These are phyloP conservation scores for Pugionium dolabratum DNA, from an alignment of 345 rosid species.

Conservation along the genomic window DNA sequence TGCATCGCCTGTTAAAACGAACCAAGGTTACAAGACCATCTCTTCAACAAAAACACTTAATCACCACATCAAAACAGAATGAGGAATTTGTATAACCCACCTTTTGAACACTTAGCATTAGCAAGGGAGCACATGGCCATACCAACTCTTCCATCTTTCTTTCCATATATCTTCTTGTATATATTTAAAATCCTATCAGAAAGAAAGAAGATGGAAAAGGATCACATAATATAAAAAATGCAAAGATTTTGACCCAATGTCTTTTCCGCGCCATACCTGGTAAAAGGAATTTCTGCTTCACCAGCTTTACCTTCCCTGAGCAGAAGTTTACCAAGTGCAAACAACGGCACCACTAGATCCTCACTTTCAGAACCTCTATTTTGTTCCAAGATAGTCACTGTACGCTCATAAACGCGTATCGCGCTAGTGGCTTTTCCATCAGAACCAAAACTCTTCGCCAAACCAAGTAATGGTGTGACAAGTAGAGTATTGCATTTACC, in stretches of 20 bases:
- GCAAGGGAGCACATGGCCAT: slow-evolving; percentile 83
- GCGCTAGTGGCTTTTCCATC: slow-evolving; percentile 63
- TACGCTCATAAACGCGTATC: slow-evolving; percentile 52
- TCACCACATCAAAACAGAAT: slow-evolving; percentile 11
- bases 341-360: slow-evolving; percentile 70
- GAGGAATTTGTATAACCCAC: slow-evolving; percentile 36
- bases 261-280: slow-evolving; percentile 47
- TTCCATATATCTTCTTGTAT: slow-evolving; percentile 61
- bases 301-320: slow-evolving; percentile 66
- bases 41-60: slow-evolving; percentile 15
- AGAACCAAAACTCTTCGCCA: slow-evolving; percentile 73
- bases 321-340: slow-evolving; percentile 72
- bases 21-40: slow-evolving; percentile 3
- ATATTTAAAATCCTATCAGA: slow-evolving; percentile 59
- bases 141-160: slow-evolving; percentile 76
- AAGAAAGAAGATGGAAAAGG: neutral
- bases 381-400: slow-evolving; percentile 60
- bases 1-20: slow-evolving; percentile 57
- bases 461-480: slow-evolving; percentile 69
- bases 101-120: slow-evolving; percentile 73
- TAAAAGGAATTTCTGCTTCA: slow-evolving; percentile 62
- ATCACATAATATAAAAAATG: slow-evolving; percentile 21
- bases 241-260: slow-evolving; percentile 12
- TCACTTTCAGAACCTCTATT: slow-evolving; percentile 67
- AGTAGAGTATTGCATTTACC: slow-evolving; percentile 60